Conservation (phyloP, 2,329 filamentous ascomycete genomes). For the Calcarisporium arbuscula region DNA sequence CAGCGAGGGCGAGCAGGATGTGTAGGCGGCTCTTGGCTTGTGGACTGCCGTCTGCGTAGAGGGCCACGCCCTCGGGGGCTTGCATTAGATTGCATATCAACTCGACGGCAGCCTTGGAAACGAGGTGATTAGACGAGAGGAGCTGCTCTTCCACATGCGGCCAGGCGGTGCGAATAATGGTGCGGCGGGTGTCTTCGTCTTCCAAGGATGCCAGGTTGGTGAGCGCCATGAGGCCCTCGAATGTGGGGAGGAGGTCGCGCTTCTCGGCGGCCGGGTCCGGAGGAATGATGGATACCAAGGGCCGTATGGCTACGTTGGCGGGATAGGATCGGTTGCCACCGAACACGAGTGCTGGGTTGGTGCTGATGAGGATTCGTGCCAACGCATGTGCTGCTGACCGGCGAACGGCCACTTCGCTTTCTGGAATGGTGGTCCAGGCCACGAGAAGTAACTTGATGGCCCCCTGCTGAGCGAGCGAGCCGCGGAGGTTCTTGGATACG, state of each 20-base stretch:
- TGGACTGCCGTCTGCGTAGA: slow-evolving; percentile 62
- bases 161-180: slow-evolving; percentile 71
- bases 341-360: slow-evolving; percentile 80
- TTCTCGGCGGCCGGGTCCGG: slow-evolving; percentile 56
- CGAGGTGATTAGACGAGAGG: slow-evolving; percentile 64
- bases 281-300: slow-evolving; percentile 67
- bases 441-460: slow-evolving; percentile 78
- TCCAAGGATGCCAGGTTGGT: slow-evolving; percentile 88
- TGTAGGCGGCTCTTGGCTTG: slow-evolving; percentile 70
- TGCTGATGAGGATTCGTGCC: slow-evolving; percentile 79
- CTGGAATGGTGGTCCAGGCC: slow-evolving; percentile 56
- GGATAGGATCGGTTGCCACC: slow-evolving; percentile 67
- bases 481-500: slow-evolving; percentile 65
- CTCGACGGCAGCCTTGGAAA: slow-evolving; percentile 80
- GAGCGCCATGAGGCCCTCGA: slow-evolving; percentile 84
- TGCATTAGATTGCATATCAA: slow-evolving; percentile 87
- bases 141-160: slow-evolving; percentile 75
- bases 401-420: slow-evolving; percentile 38
- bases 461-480: slow-evolving; percentile 86
- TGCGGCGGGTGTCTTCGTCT: slow-evolving; percentile 54
- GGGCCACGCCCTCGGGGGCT: slow-evolving; percentile 55
- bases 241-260: slow-evolving; percentile 78
- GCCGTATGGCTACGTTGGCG: slow-evolving; percentile 73
- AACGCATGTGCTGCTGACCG: slow-evolving; percentile 71
- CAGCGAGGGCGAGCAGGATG: slow-evolving; percentile 79